A percentile compares a stretch with the other conserved stretches of the same genome.
Conservation (phyloP, 2,329 filamentous ascomycete genomes). For the Thelonectria blattea region DNA sequence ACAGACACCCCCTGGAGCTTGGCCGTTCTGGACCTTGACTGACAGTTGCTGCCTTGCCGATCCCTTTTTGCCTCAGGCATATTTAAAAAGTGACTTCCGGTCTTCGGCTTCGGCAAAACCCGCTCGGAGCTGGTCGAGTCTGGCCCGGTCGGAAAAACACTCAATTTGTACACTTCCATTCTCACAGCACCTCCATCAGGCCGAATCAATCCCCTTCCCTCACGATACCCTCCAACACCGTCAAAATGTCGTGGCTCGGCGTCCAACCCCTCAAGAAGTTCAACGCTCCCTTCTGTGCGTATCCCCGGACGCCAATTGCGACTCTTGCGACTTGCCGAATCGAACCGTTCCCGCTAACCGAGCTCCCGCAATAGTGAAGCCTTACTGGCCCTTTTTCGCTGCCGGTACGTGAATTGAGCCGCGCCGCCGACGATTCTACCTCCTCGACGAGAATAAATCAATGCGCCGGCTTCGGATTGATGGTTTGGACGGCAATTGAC, state of each 20-base stretch:
- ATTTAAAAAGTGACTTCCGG: slow-evolving; percentile 17
- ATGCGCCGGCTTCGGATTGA: slow-evolving; percentile 30
- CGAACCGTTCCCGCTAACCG: slow-evolving; percentile 39
- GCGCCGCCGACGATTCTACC: slow-evolving; percentile 20
- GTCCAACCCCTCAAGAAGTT: slow-evolving; percentile 75
- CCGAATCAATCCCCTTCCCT: slow-evolving; percentile 43
- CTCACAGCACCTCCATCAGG: slow-evolving; percentile 43
- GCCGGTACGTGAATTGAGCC: slow-evolving; percentile 73
- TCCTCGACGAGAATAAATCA: slow-evolving; percentile 15
- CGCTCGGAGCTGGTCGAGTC: slow-evolving; percentile 41
- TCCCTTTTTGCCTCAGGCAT: slow-evolving; percentile 37
- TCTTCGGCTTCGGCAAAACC: slow-evolving; percentile 45
- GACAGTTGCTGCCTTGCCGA: slow-evolving; percentile 11
- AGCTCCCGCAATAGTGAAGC: slow-evolving; percentile 68
- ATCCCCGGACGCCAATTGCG: slow-evolving; percentile 41
- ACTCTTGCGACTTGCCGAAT: slow-evolving; percentile 26
- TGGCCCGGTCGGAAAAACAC: slow-evolving; percentile 47
- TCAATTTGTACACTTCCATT: slow-evolving; percentile 47
- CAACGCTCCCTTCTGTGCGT: slow-evolving; percentile 78
- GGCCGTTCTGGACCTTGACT: slow-evolving; percentile 5
- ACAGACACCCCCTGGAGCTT: slow-evolving; percentile 8
- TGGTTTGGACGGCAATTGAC: slow-evolving; percentile 36
- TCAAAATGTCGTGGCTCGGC: slow-evolving; percentile 78
- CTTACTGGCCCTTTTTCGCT: slow-evolving; percentile 91
- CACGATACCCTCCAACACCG: slow-evolving; percentile 48